phyloP scores from a whole-genome alignment of 2,329 filamentous ascomycete genomes.

The Akanthomyces muscarius region DNA sequence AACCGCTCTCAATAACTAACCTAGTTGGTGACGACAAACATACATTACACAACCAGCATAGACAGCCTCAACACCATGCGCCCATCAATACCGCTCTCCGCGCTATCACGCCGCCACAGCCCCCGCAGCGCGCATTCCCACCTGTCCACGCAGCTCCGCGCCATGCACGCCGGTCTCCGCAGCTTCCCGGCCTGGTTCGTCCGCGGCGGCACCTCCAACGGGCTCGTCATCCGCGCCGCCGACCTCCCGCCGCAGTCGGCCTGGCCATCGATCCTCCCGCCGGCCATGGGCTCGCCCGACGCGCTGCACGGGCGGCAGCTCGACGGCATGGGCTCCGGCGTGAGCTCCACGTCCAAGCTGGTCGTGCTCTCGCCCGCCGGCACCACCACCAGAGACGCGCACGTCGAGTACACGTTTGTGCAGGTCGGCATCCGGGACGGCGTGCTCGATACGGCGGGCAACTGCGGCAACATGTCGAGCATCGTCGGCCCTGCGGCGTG shows the following conservation, averaged over 20 bases:
- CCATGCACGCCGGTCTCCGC: slow-evolving; percentile 17
- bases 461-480: slow-evolving; percentile 72
- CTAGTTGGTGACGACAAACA: neutral
- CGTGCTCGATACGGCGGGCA: slow-evolving; percentile 62
- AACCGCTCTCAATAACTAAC: neutral
- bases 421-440: slow-evolving; percentile 61
- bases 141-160: neutral
- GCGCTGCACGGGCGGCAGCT: slow-evolving; percentile 62
- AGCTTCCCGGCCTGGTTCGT: slow-evolving; percentile 40
- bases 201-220: slow-evolving; percentile 66
- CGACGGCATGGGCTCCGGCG: slow-evolving; percentile 65
- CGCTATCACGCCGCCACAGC: neutral
- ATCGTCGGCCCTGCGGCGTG: slow-evolving; percentile 55
- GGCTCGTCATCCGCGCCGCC: slow-evolving; percentile 46
- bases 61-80: neutral
- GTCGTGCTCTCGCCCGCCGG: slow-evolving; percentile 51
- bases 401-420: slow-evolving; percentile 70
- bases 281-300: slow-evolving; percentile 63
- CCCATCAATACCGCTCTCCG: neutral
- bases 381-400: neutral
- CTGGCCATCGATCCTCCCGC: slow-evolving; percentile 50
- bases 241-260: slow-evolving; percentile 33
- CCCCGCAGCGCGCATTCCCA: neutral
- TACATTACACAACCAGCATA: neutral
- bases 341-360: slow-evolving; percentile 67